Evolutionary conservation across 2,329 filamentous ascomycete species (phyloP), one percentile per base, ranked within the genome.

Genomic region (Pyrenochaeta sp.): DNA sequence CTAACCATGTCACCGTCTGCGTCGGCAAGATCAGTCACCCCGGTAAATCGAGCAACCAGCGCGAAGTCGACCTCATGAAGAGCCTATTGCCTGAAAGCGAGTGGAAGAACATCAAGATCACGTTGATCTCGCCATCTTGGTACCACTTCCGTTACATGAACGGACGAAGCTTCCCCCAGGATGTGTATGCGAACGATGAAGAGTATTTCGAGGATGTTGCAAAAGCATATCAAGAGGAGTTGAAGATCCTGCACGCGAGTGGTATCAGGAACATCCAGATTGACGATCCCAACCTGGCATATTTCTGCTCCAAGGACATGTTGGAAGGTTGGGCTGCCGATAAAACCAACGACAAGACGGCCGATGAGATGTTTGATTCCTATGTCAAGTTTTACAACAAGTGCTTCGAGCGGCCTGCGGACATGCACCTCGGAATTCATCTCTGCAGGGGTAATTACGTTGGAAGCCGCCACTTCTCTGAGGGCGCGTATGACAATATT

Each of bases 301-400:
- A 75, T 54, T 75, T 75, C 59, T 75, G 73, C 63, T 75, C 73
- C 3, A 58, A 74, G 36, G 58, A 70, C 27, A 74, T 74, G 71
- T 53, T 75, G 51, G 71, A 70, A 17, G 73, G 73, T 37, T 75
- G 73, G 73, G 63, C 84, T 48, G 83, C 83, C 12, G 90, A 92
- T 70, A 76, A 82, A 42, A 82, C 87, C 64, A 91, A 92, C 71
- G 83, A 83, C 47, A 85, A 87, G 72, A 84, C 84, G 1, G 84
- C 89, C 6, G 88, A 90, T 42, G 86, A 88, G 61, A 85, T 91
- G 39, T 83, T 93, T 18, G 87, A 91, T 63, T 85, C 87, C 23
- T 93, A 93, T 76, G 89, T 93, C 72, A 81, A 83, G 56, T 85
- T 91, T 61, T 92, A 92, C 81, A 92, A 92, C 72, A 87, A 90